A percentile compares a stretch with the other conserved stretches of the same genome.
phyloP scores from a whole-genome alignment of 177 flowering plant species.

The Vitis hybrid region DNA sequence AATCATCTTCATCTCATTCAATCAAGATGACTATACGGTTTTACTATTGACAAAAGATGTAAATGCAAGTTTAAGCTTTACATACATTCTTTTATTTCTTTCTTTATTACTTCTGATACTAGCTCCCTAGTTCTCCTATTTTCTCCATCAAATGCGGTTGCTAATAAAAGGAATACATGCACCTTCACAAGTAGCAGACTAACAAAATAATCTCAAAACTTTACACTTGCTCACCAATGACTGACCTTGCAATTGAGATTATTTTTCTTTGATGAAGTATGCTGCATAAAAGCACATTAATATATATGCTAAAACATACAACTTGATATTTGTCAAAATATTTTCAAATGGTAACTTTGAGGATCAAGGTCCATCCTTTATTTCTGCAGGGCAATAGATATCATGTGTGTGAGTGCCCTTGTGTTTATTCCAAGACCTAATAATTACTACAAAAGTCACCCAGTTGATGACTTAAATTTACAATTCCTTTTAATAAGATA shows the following conservation, averaged over 20 bases:
- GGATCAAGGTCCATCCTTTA: not conserved
- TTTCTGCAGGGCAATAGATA: not conserved
- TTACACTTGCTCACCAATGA: not conserved
- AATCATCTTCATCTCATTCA: too few species aligned
- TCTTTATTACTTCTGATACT: not conserved
- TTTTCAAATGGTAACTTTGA: too few species aligned
- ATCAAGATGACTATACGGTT: too few species aligned
- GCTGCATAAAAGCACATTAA: not conserved
- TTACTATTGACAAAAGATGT: not conserved
- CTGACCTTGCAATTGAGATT: not conserved
- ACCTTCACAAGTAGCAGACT: not conserved
- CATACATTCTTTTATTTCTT: not conserved
- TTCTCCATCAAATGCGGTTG: not conserved
- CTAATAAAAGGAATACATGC: not conserved
- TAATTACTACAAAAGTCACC: too few species aligned
- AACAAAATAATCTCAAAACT: not conserved
- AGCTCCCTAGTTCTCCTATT: not conserved
- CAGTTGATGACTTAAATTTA: too few species aligned
- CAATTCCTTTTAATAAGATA: too few species aligned
- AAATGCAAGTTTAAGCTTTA: not conserved
- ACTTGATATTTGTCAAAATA: too few species aligned
- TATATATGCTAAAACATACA: too few species aligned
- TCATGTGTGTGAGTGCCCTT: too few species aligned
- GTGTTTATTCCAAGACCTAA: too few species aligned
- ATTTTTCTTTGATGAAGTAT: not conserved